Conservation (phyloP, 495 filamentous ascomycete species). For the Aspergillus asperescens region DNA sequence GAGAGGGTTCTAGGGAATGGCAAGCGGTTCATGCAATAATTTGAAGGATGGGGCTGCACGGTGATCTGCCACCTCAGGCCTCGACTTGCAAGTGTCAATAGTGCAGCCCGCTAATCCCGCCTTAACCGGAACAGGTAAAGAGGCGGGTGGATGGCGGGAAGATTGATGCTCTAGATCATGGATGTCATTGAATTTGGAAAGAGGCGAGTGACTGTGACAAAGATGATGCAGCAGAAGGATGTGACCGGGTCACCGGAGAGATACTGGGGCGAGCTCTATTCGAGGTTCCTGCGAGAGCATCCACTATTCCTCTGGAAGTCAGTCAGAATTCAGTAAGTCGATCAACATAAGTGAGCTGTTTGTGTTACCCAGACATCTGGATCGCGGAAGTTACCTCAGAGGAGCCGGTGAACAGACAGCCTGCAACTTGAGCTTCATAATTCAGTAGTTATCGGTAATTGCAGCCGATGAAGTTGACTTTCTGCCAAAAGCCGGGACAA, state of each 20-base stretch:
- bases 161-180: not conserved
- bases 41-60: constrained; percentile 17
- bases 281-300: constrained; percentile 12
- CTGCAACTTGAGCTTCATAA: not conserved
- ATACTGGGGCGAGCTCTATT: constrained; percentile 5
- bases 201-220: constrained; percentile 5
- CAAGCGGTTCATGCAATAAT: constrained; percentile 24
- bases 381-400: not conserved
- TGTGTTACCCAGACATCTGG: constrained; percentile 18
- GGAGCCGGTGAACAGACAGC: not conserved
- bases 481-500: not conserved
- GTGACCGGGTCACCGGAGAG: too few relatives aligned
- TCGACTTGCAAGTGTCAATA: constrained; percentile 21
- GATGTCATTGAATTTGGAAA: too few relatives aligned
- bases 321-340: constrained; percentile 4
- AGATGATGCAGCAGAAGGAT: constrained; percentile 12
- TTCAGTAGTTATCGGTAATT: too few relatives aligned
- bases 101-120: constrained; percentile 15
- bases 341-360: constrained; percentile 11
- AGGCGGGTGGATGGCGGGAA: not conserved
- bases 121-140: constrained; percentile 13
- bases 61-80: constrained; percentile 26
- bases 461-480: too few relatives aligned
- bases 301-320: not conserved
- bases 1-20: not conserved